Evolutionary conservation across 495 filamentous ascomycete genomes (phyloP), one percentile per base, ranked within the genome.

Genomic region (Podospora conica): DNA sequence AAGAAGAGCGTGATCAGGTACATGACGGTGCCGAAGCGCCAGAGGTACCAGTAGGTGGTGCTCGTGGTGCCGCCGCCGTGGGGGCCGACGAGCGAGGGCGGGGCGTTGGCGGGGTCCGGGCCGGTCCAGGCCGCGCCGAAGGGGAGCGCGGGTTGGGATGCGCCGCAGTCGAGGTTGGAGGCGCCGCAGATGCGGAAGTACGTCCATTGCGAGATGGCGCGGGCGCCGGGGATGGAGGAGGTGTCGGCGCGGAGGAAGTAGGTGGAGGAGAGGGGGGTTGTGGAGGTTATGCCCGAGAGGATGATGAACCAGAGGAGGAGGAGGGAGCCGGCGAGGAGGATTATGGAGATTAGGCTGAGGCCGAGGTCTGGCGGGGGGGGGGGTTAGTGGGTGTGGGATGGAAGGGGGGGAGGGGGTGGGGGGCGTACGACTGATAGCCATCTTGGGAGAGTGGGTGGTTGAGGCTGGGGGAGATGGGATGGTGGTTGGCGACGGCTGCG

Each of bases 221-320:
- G 78, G 2, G 92, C 87, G 22, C 85, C 85, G 11, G 87, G 79
- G 71, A 96, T 92, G 70, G 80, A 85, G 56, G 79, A 76, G 15
- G 91, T 94, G 73, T 86, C 82, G 69, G 88, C 89, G 72, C 89
- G 83, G 29, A 97, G 85, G 83, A 96, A 96, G 80, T 88, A 96
- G 69, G 91, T 90, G 54, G 88, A 69, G 68, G 88, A 85, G 20
- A 92, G 80, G 6, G 93, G 93, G 12, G 76, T 83, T 11, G 74
- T 75, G 66, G 83, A 78, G 29, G 79, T 81, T 7, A 83, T 77
- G 58, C 91, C 92, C 24, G 86, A 90, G 25, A 97, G 83, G 58
- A 96, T 80, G 61, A 91, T 84, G 75, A 97, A 87, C 78, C 92
- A 90, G 63, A 93, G 88, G 69, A 97, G 77, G 54, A 96, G 79